A percentile compares a stretch with the other conserved stretches of the same genome.
These are phyloP conservation scores for Auricularia sp. DNA, from an alignment of 768 basidiomycete genomes.

Conservation along the genomic window DNA sequence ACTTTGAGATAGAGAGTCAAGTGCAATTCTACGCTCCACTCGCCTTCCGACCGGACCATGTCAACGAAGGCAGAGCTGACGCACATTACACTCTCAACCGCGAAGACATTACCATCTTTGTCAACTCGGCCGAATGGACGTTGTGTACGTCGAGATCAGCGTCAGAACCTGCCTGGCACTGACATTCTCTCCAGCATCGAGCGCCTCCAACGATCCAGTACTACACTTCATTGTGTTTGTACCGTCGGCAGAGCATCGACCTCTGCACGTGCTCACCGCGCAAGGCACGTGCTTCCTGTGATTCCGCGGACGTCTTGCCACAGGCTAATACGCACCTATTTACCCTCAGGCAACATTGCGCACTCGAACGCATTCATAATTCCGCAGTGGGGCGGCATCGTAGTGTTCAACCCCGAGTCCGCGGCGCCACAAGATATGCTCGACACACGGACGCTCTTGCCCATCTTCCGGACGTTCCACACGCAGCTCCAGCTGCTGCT, in stretches of 20 bases:
- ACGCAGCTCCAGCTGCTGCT: slow-evolving; percentile 71
- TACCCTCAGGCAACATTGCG: slow-evolving; percentile 35
- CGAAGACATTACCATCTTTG: slow-evolving; percentile 83
- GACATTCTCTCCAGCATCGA: slow-evolving; percentile 53
- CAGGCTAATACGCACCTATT: not conserved
- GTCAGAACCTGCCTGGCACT: slow-evolving; percentile 1
- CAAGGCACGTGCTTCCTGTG: slow-evolving; percentile 28
- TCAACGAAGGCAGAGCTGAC: slow-evolving; percentile 25
- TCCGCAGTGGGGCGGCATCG: slow-evolving; percentile 90
- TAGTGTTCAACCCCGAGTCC: slow-evolving; percentile 54
- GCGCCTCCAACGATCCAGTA: slow-evolving; percentile 87
- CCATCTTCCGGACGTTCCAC: slow-evolving; percentile 54
- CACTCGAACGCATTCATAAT: slow-evolving; percentile 67
- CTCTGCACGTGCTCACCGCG: slow-evolving; percentile 54
- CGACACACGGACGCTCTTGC: slow-evolving; percentile 27
- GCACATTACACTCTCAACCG: slow-evolving; percentile 49
- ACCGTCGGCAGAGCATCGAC: slow-evolving; percentile 58
- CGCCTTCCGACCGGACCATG: slow-evolving; percentile 54
- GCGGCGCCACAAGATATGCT: slow-evolving; percentile 13
- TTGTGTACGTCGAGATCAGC: slow-evolving; percentile 44
- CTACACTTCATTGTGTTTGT: slow-evolving; percentile 87
- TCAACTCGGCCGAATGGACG: slow-evolving; percentile 96
- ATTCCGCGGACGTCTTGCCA: no score
- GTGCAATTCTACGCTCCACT: slow-evolving; percentile 86
- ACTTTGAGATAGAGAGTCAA: slow-evolving; percentile 91